Percentiles rank a stretch among this genome's conserved stretches.
Evolutionary conservation across 768 basidiomycete species (phyloP).

Genomic region (Nidularia pulvinata): DNA sequence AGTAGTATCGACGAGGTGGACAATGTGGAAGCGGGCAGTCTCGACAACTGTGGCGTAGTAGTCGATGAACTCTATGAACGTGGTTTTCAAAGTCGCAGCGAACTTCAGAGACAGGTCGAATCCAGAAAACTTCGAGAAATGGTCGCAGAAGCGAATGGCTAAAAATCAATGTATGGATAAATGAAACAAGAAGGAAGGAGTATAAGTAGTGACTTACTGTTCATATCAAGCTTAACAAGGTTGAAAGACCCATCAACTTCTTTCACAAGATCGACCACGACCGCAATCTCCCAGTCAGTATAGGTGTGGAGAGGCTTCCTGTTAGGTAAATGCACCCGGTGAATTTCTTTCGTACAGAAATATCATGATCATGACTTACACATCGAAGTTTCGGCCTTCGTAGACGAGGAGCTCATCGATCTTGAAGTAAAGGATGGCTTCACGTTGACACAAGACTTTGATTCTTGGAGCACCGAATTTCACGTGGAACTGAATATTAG

Average conservation of each 20-base stretch:
- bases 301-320: conserved; percentile 6
- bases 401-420: conserved; percentile 9
- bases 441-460: conserved; percentile 12
- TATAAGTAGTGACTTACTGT: conserved; percentile 4
- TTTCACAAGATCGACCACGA: conserved; percentile 12
- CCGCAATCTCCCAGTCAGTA: conserved; percentile 9
- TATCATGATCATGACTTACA: conserved; percentile 3
- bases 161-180: neutral
- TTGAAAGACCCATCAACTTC: conserved; percentile 2
- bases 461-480: conserved; percentile 13
- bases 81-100: neutral
- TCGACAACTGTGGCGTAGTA: conserved; percentile 2
- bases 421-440: conserved; percentile 14
- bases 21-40: neutral
- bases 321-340: neutral
- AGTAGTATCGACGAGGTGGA: conserved; percentile 1
- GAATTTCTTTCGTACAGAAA: neutral
- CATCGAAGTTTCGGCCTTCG: conserved; percentile 3
- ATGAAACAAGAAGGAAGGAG: neutral
- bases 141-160: conserved; percentile 8
- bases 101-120: conserved; percentile 1
- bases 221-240: conserved; percentile 9
- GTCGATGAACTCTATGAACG: conserved; percentile 3
- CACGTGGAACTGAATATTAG: conserved; percentile 13
- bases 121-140: conserved; percentile 2